Evolutionary conservation across 2,329 filamentous ascomycete genomes (phyloP), one percentile per base, ranked within the genome.

Genomic region (Pyricularia pennisetigena): DNA sequence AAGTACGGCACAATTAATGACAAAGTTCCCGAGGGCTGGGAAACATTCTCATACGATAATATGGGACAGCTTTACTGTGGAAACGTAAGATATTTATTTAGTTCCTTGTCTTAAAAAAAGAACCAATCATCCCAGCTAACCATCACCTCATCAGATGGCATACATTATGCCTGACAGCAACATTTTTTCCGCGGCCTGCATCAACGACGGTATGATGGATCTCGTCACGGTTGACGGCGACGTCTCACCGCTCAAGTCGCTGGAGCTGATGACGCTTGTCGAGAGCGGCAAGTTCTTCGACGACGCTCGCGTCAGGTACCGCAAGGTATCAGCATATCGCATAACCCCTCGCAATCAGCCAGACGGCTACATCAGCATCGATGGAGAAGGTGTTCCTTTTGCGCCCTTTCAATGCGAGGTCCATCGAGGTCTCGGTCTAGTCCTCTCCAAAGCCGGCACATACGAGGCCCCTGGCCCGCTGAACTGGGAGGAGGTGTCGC

Each of bases 61-160:
- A 82, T 99, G 68, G 93, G 93, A 64, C 97, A 92, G 74, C 97
- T 99, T 77, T 98, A 96, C 79, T 91, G 90, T 35, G 95, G 95
- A 70, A 99, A 97, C 76, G 88, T 89, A 75, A 80, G 86, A 23
- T 23, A 54, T 35, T 6, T 32, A 54, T 16, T 26, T 20, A 16
- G 30, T 41, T 62, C 67, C 12, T 49, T 23, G 4, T 7, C 12
- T 62, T 8, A 63, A 65, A 4, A 14, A 4, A 26, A n/a, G n/a
- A n/a, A n/a, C n/a, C 5, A 23, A 66, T 49, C 7, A 65, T 32
- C 8, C 35, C 54, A 62, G 14, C 59, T 62, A 24, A 66, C 64
- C n/a, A 65, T 65, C 5, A 0, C 68, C 64, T 35, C 68, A 66
- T 10, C 67, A 90, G 88, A 96, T 98, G 90, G 88, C 91, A 28